Base-by-base conservation (phyloP, 495 filamentous ascomycete genomes). In the Trichoderma reesei region DNA sequence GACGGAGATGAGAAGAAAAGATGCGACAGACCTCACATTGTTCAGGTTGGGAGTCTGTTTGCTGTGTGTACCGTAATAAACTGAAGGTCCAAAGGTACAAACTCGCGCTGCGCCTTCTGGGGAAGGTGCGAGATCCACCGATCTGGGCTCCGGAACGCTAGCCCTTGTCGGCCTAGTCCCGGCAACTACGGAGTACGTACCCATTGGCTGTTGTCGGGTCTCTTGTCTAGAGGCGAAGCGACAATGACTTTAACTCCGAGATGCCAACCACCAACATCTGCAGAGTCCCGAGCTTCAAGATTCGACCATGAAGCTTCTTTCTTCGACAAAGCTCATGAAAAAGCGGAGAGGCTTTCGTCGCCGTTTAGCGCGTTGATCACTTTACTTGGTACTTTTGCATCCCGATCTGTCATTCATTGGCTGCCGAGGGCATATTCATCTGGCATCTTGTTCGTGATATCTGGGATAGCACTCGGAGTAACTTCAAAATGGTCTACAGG, bases 21-120 rank as follows among this genome's bases (percentile, higher is more conserved):
- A 26, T 26, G 26, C 0, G 26, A 26, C 26, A 26, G 26, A 26
- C 26, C 26, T 26, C 26, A 26, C 26, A 26, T 26, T 1, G 26
- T 26, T 26, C 26, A 26, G 0, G 26, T 26, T 26, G 26, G 26
- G 26, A 26, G 26, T 26, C 26, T 26, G 10, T 56, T 34, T 26
- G 51, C 20, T 56, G 51, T 33, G 6, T 3, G 38, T 39, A n/a
- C n/a, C n/a, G n/a, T n/a, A n/a, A n/a, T n/a, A 39, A 39, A 39
- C 38, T 39, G 11, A 6, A 39, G 38, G 38, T 6, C 38, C 1
- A 6, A 3, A 11, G 38, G 38, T 11, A 39, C 26, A 39, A 39
- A 39, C 11, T 7, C 38, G 38, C 8, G 44, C 16, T 5, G 78
- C 71, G 2, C 76, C 78, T 1, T 83, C 76, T 69, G 72, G 1